Evolutionary conservation across 345 rosid genomes (phyloP), one percentile per base, ranked within the genome.

Genomic region (Brassica cretica): DNA sequence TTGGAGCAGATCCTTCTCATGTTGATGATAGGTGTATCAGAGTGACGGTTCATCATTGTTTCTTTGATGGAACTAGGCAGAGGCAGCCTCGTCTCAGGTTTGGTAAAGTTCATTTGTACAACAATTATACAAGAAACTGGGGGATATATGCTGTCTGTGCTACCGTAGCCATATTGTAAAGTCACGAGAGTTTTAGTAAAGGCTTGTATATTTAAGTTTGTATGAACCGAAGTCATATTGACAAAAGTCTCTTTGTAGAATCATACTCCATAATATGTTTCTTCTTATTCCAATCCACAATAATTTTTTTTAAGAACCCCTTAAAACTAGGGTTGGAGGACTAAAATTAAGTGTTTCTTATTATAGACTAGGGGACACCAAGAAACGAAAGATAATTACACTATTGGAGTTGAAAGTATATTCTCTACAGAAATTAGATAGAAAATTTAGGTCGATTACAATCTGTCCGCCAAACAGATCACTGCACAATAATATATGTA

Each of bases 41-140:
- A 53, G 95, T 92, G 63, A 92, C 98, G 8, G 88, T 92, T 80
- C 98, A 94, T 73, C 98, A 92, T 80, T 94, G 98, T 67, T 92
- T 94, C 76, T 94, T 94, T 51, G 91, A 92, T 79, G 95, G 97
- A 53, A 94, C 97, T 0, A 72, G 89, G 56, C 97, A 94, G 76
- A 87, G 97, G 33, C 97, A 89, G 0, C 98, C 98, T 75, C 97
- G 97, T 70, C 86, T 94, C 62, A 83, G 98, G 83, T 94, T 85
- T 68, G 98, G 87, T 1, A 92, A 89, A 82, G 98, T 92, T 82
- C 97, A 94, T 88, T 72, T 92, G 66, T 91, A 90, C 78, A 94
- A 94, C 78, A 94, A 91, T 66, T 92, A 91, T 74, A 92, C 93
- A 33, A 87, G 95, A 83, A 88, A 89, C 85, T 94, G 98, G 98